Evolutionary conservation across 2,329 filamentous ascomycete species (phyloP).

Genomic region (Coleophoma eucalyptorum): DNA sequence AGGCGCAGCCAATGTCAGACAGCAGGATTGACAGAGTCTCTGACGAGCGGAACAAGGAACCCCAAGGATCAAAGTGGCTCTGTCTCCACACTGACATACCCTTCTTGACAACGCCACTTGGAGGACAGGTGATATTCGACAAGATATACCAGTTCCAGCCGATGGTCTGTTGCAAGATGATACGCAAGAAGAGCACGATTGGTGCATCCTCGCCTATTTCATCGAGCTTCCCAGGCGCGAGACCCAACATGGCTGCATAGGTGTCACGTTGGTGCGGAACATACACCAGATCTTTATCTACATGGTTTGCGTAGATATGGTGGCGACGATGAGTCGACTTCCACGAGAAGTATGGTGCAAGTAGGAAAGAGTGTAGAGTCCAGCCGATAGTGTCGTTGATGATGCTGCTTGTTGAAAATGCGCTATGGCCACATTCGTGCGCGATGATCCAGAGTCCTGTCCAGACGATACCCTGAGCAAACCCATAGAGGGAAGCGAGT

Average conservation of each 20-base stretch:
- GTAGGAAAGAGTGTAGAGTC: constrained; percentile 77
- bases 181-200: constrained; percentile 65
- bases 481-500: constrained; percentile 56
- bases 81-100: constrained; percentile 77
- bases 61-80: constrained; percentile 87
- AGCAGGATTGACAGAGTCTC: constrained; percentile 80
- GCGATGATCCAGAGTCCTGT: constrained; percentile 81
- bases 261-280: constrained; percentile 80
- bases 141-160: constrained; percentile 90
- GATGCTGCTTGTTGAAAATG: constrained; percentile 81
- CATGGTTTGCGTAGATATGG: constrained; percentile 94
- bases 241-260: constrained; percentile 69
- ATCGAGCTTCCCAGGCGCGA: constrained; percentile 69
- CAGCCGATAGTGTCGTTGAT: constrained; percentile 89
- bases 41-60: constrained; percentile 83
- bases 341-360: constrained; percentile 98
- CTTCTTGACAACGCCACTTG: constrained; percentile 84
- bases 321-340: constrained; percentile 98
- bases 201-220: constrained; percentile 93
- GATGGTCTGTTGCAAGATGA: constrained; percentile 78
- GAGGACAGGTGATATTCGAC: constrained; percentile 90
- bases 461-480: constrained; percentile 58
- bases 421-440: constrained; percentile 93
- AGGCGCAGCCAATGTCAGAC: constrained; percentile 74
- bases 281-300: constrained; percentile 97